phyloP scores from a whole-genome alignment of 1,284 basidiomycete genomes.

The Melampsora larici-populina region DNA sequence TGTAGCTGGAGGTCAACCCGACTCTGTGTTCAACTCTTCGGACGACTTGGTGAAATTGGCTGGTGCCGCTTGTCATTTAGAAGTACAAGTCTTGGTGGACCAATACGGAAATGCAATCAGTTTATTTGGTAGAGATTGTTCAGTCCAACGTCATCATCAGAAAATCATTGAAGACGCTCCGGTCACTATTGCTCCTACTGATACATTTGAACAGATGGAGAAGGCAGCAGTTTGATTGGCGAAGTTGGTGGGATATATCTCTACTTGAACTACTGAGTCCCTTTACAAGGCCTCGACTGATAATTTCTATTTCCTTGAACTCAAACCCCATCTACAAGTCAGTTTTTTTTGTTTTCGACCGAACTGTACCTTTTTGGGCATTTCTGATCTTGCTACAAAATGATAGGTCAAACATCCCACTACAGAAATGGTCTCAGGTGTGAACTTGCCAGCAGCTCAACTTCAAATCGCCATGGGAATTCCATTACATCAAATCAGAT shows the following conservation, averaged over 20 bases:
- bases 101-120: slow-evolving; percentile 99
- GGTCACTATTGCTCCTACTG: slow-evolving; percentile 88
- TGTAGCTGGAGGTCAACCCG: slow-evolving; percentile 82
- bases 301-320: slow-evolving; percentile 94
- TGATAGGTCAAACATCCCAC: slow-evolving; percentile 63
- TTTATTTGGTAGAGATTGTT: slow-evolving; percentile 97
- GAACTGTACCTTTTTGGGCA: neutral
- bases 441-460: slow-evolving; percentile 96
- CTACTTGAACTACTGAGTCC: slow-evolving; percentile 83
- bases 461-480: slow-evolving; percentile 98
- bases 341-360: slow-evolving; percentile 61
- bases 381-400: neutral
- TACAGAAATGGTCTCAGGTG: slow-evolving; percentile 99
- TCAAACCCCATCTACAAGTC: slow-evolving; percentile 99
- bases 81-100: slow-evolving; percentile 97
- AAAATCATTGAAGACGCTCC: slow-evolving; percentile 99
- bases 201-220: slow-evolving; percentile 94
- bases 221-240: slow-evolving; percentile 94
- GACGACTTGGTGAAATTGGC: slow-evolving; percentile 91
- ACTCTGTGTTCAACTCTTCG: slow-evolving; percentile 83
- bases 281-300: slow-evolving; percentile 93
- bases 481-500: slow-evolving; percentile 88
- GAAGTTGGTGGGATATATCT: slow-evolving; percentile 98
- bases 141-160: slow-evolving; percentile 98
- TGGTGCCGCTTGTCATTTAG: slow-evolving; percentile 91